Evolutionary conservation across 352 stramenopile genomes (phyloP), one percentile per base, ranked within the genome.

Genomic region (Phytophthora lateralis): DNA sequence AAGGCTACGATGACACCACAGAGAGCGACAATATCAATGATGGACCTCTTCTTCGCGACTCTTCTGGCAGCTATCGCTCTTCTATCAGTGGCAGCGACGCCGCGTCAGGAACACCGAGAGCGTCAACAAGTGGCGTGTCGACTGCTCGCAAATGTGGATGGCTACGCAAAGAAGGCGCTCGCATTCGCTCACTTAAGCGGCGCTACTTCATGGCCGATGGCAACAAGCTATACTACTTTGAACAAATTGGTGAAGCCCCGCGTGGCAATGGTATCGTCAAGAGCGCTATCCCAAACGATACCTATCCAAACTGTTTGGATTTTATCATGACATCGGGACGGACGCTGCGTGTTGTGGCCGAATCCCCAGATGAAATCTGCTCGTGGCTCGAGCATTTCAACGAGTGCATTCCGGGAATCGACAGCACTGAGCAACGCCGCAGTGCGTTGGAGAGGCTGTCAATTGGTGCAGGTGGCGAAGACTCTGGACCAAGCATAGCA

Each of bases 121-220:
- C 38, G 46, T 74, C 60, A 14, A 46, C 35, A n/a, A 62, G 46
- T 34, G 53, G 47, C 8, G 39, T 55, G 6, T 12, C 17, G n/a
- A 44, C 7, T 3, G 50, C 66, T 10, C 69, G 69, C 24, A 91
- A 90, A 46, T 79, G 70, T n/a, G 86, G 86, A 15, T 93, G 86
- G 83, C 57, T 95, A 48, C 78, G 76, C 34, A 95, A 95, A 61
- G 82, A 95, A 77, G 86, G 86, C 32, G 72, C 84, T 8, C 60
- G 73, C 39, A 65, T 85, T 29, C 89, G 88, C 43, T 89, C 73
- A 30, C 89, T 88, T 54, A 92, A 92, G 53, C 80, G 84, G 4
- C 83, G 86, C 18, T 93, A 89, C 63, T 90, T 95, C 50, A 75
- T 91, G 43, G 74, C 79, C 2, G 73, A 89, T 30, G 77, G 66